Percentiles rank a stretch among this genome's conserved stretches.
phyloP scores from a whole-genome alignment of 129 eudicot genomes.

The Scalesia atractyloides region DNA sequence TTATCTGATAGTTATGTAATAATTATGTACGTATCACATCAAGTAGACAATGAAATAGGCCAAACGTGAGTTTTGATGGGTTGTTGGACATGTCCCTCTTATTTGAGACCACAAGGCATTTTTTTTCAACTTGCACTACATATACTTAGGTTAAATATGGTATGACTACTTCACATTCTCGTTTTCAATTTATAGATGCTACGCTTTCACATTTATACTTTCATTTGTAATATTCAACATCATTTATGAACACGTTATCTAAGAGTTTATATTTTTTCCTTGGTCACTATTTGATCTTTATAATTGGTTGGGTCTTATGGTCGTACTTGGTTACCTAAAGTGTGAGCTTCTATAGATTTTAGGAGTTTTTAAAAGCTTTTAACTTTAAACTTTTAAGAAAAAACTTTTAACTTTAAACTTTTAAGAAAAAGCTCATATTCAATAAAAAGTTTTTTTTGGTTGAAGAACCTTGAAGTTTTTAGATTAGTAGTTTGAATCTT shows the following conservation, averaged over 20 bases:
- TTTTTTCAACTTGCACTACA: conserved; percentile 22
- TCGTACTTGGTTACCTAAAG: too few species aligned
- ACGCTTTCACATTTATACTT: neutral
- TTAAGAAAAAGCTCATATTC: too few species aligned
- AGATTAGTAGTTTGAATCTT: too few species aligned
- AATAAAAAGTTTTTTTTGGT: too few species aligned
- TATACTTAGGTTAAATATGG: conserved; percentile 9
- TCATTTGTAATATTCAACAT: neutral
- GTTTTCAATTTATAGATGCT: neutral
- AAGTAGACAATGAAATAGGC: conserved; percentile 3
- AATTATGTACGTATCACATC: neutral
- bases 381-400: too few species aligned
- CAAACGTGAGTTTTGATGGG: conserved; percentile 29
- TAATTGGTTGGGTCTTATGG: neutral
- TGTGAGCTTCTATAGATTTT: too few species aligned
- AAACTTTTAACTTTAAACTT: too few species aligned
- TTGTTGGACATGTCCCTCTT: conserved; percentile 35
- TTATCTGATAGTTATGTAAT: too few species aligned
- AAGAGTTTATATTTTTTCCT: too few species aligned
- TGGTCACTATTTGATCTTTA: too few species aligned
- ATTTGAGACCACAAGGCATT: conserved; percentile 36
- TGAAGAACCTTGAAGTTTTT: too few species aligned
- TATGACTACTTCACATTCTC: neutral
- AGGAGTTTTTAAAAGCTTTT: too few species aligned
- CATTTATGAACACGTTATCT: neutral